A percentile compares a stretch with the other conserved stretches of the same genome.
Conservation (phyloP, 306 rosid species). For the Pyrus pyrifolia region DNA sequence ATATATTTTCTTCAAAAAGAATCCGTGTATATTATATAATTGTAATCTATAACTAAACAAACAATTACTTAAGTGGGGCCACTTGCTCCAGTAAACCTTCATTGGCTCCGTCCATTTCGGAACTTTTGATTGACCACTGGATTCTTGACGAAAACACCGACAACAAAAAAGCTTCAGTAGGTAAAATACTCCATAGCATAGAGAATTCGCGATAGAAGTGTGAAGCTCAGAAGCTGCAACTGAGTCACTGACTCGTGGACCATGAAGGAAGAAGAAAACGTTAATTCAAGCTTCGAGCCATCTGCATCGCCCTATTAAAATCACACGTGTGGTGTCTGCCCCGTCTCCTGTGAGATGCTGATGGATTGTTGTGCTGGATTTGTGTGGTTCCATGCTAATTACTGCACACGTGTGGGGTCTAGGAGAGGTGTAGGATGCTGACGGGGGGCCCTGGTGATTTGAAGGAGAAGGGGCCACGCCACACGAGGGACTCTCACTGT, state of each 20-base stretch:
- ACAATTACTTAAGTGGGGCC: no score
- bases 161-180: not conserved
- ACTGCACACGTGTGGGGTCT: slow-evolving; percentile 17
- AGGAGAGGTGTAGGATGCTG: not conserved
- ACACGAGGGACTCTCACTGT: slow-evolving; percentile 22
- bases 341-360: not conserved
- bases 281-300: not conserved
- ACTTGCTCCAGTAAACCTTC: no score
- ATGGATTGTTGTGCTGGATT: not conserved
- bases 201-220: not conserved
- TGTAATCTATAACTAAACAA: no score
- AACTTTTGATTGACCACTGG: not conserved
- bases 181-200: not conserved
- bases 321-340: slow-evolving; percentile 30
- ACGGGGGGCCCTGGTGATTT: not conserved
- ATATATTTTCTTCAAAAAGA: no score
- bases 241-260: not conserved
- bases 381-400: not conserved
- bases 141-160: no score
- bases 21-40: no score
- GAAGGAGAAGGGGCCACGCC: slow-evolving; percentile 9
- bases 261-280: not conserved
- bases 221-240: not conserved
- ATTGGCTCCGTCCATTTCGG: not conserved
- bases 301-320: not conserved